Conservation (phyloP, 2,329 filamentous ascomycete genomes). For the Neofusicoccum sp. region DNA sequence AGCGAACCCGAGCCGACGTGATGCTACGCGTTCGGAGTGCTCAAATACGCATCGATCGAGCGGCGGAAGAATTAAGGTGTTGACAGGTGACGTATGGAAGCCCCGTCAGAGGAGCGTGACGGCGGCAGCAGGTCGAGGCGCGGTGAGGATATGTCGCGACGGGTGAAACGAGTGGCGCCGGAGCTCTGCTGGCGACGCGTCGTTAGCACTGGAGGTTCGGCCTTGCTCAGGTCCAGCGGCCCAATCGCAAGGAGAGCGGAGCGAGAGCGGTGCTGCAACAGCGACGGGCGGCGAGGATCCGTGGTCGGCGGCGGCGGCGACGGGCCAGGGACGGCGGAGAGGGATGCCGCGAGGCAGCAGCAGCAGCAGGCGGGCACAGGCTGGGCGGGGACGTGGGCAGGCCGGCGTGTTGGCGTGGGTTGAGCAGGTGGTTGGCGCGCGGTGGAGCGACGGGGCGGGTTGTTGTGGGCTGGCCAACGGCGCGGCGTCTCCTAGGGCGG, state of each 20-base stretch:
- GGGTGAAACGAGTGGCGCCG: constrained; percentile 11
- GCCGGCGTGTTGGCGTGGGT: neutral
- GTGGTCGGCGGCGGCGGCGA: neutral
- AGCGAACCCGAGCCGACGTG: constrained; percentile 6
- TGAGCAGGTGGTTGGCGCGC: neutral
- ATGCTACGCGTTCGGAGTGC: neutral
- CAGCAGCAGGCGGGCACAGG: neutral
- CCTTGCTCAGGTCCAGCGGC: neutral
- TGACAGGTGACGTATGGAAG: constrained; percentile 1
- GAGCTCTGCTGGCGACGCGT: neutral
- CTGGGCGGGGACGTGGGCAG: neutral
- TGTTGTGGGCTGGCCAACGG: constrained; percentile 9
- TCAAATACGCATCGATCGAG: constrained; percentile 8
- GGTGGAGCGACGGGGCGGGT: constrained; percentile 13
- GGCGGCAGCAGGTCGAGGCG: neutral
- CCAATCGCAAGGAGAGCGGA: neutral
- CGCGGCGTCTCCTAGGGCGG: neutral
- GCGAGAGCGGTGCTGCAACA: neutral
- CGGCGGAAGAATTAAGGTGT: neutral
- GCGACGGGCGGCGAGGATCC: constrained; percentile 5
- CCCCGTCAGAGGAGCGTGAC: neutral
- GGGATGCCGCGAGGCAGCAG: neutral
- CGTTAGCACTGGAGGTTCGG: constrained; percentile 9
- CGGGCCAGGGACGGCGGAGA: neutral
- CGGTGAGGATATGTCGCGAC: neutral